A percentile compares a stretch with the other conserved stretches of the same genome.
Evolutionary conservation across 805 yeast species (phyloP).

Genomic region (Clavispora carvajalis): DNA sequence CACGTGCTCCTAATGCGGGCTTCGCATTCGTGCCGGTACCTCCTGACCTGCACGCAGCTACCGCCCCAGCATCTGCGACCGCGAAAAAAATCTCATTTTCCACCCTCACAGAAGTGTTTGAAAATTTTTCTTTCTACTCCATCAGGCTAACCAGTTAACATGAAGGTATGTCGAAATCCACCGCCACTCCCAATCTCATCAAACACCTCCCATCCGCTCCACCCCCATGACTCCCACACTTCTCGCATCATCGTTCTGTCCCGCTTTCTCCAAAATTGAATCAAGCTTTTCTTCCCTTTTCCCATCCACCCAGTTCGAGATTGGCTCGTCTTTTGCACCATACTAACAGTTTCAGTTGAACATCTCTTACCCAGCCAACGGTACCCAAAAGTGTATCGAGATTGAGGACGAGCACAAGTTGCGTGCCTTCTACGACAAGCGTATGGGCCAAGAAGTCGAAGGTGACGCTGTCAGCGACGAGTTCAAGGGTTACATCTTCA

Average conservation of each 20-base stretch:
- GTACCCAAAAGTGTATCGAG: slow-evolving; percentile 97
- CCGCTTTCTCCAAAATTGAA: background rate
- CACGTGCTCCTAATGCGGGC: slow-evolving; percentile 8
- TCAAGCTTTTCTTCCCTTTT: background rate
- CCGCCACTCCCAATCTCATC: slow-evolving; percentile 1
- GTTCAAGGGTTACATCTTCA: slow-evolving; percentile 98
- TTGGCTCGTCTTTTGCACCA: background rate
- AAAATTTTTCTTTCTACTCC: slow-evolving; percentile 22
- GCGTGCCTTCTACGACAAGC: slow-evolving; percentile 97
- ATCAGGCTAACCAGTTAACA: slow-evolving; percentile 32
- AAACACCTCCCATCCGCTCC: background rate
- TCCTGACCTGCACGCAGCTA: slow-evolving; percentile 1
- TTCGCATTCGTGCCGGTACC: background rate
- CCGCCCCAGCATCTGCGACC: slow-evolving; percentile 3
- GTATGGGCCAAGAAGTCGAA: slow-evolving; percentile 99
- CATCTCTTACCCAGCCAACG: slow-evolving; percentile 99
- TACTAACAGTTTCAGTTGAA: slow-evolving; percentile 60
- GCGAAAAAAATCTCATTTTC: slow-evolving; percentile 10
- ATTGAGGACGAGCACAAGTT: slow-evolving; percentile 99
- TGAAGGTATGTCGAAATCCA: slow-evolving; percentile 37
- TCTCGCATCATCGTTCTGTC: background rate
- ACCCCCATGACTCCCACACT: background rate
- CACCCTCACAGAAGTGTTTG: slow-evolving; percentile 8
- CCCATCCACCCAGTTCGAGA: background rate
- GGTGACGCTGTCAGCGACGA: slow-evolving; percentile 98